phyloP scores from a whole-genome alignment of 2,329 filamentous ascomycete species.

The Colletotrichum spinosum region DNA sequence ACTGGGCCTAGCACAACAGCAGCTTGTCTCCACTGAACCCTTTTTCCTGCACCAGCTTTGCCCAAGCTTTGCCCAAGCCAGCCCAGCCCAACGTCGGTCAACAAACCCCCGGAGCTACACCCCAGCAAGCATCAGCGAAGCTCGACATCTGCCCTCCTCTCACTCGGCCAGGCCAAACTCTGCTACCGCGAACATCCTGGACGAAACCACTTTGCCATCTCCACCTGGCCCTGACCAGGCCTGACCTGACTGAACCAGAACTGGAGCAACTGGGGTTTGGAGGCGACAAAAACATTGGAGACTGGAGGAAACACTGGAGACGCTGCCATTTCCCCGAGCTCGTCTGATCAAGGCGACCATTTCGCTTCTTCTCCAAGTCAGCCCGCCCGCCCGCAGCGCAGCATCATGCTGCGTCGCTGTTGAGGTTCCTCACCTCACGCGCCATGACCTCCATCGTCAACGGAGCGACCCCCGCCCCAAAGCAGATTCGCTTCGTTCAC shows the following conservation, averaged over 20 bases:
- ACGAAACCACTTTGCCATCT: constrained; percentile 5
- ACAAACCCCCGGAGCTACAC: constrained; percentile 13
- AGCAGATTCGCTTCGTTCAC: constrained; percentile 82
- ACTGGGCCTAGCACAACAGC: constrained; percentile 25
- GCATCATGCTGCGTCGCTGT: constrained; percentile 35
- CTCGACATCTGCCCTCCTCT: background rate
- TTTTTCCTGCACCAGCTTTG: constrained; percentile 1
- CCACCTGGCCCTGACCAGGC: constrained; percentile 27
- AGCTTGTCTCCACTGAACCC: constrained; percentile 24
- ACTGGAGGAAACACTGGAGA: constrained; percentile 20
- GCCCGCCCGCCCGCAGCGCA: constrained; percentile 32
- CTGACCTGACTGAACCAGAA: constrained; percentile 12
- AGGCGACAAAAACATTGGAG: constrained; percentile 11
- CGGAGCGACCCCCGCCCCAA: constrained; percentile 57
- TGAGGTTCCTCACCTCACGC: constrained; percentile 36
- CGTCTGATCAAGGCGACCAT: background rate
- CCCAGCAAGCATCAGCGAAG: constrained; percentile 14
- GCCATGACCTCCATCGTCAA: constrained; percentile 50
- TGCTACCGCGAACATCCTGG: background rate
- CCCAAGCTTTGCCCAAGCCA: constrained; percentile 32
- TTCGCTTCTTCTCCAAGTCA: constrained; percentile 3
- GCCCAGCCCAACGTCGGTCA: background rate
- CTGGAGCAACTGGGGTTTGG: constrained; percentile 10
- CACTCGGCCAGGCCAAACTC: background rate
- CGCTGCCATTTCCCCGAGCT: background rate